Conservation (phyloP, 768 basidiomycete species). For the Exsudoporus frostii region DNA sequence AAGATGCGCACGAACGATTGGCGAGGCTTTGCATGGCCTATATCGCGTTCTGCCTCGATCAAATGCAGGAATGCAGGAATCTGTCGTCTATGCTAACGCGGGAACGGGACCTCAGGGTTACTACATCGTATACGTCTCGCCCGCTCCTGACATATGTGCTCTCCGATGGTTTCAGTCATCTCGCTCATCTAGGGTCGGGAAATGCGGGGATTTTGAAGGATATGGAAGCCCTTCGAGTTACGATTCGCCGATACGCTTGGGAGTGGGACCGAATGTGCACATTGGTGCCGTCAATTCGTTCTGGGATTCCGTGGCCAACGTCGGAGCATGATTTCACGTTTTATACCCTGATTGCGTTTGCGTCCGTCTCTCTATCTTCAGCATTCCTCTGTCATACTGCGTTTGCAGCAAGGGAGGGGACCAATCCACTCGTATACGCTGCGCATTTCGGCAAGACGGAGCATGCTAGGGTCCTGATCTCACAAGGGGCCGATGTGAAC, state of each 20-base stretch:
- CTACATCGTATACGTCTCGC: background rate
- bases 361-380: background rate
- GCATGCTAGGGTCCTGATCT: background rate
- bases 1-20: constrained; percentile 2
- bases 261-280: constrained; percentile 8
- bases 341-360: constrained; percentile 8
- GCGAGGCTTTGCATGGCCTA: constrained; percentile 9
- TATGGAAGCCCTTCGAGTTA: background rate
- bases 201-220: background rate
- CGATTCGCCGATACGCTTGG: background rate
- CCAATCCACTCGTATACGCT: constrained; percentile 12
- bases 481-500: background rate
- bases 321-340: background rate
- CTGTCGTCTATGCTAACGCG: background rate
- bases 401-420: background rate
- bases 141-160: constrained; percentile 12
- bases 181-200: background rate
- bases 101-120: background rate
- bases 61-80: background rate
- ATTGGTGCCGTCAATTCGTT: background rate
- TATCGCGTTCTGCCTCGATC: constrained; percentile 1
- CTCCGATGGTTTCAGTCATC: constrained; percentile 6
- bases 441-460: background rate
- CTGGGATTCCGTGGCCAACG: constrained; percentile 1
- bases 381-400: background rate